Base-by-base conservation (phyloP, 2,329 filamentous ascomycete genomes). In the Aspergillus vadensis region DNA sequence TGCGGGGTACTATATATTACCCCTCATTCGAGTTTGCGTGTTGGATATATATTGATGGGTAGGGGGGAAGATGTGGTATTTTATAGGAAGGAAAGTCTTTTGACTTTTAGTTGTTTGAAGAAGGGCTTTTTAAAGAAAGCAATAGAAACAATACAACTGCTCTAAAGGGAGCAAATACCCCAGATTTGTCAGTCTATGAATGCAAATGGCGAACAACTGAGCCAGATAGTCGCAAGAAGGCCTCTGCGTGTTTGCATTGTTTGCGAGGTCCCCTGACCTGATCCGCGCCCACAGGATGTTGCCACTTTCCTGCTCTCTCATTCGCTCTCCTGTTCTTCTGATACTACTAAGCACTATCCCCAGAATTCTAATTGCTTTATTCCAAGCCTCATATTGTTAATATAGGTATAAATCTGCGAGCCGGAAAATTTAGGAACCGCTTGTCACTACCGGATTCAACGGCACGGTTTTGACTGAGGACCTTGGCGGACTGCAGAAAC, bases 231-330 rank as follows among this genome's bases (percentile, higher is more conserved):
- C 9, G 32, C 47, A 44, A 23, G 41, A 14, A 21, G 39, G 39
- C 17, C 17, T 19, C 41, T 27, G 38, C 51, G 19, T 15, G 68
- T 70, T 70, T 70, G 68, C 65, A 66, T 30, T 69, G 68, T 70
- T 70, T 70, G 68, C 47, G 62, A 58, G 4, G 38, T 57, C 25
- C 23, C 25, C 27, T 51, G 55, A 47, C 30, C 39, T 53, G 32
- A 36, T 36, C 32, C 32, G 12, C 32, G 10, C 12, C 32, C 12
- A 36, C 14, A 36, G 32, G 41, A 44, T 44, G 41, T 44, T 44
- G 41, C 41, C 41, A 44, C 41, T 44, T 23, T 44, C 41, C 41
- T 44, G 19, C 19, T 44, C 15, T 21, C 41, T 44, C 41, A 44
- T 44, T 44, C 41, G 41, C 41, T 44, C 41, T 44, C 19, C 2